Base-by-base conservation (phyloP, 2,329 filamentous ascomycete genomes). In the Stachybotrys elegans region DNA sequence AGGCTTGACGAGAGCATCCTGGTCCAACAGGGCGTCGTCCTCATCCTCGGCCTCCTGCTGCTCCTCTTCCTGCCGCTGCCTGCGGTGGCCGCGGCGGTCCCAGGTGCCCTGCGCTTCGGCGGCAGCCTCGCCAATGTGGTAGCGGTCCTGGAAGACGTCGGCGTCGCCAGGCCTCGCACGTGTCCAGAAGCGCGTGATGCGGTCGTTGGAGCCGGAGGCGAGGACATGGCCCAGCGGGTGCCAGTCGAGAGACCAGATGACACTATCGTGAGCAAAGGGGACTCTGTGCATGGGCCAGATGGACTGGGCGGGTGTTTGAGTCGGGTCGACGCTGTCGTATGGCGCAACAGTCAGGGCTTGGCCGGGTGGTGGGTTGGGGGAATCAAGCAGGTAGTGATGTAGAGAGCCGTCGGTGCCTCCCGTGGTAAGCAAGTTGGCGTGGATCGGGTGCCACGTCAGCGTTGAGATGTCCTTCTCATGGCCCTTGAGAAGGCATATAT, bases 221-320 rank as follows among this genome's bases (percentile, higher is more conserved):
- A 98, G 78, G 50, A 98, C 92, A 60, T 98, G 93, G 22, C 93
- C 93, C 0, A 97, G 76, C 1, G 93, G 93, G 61, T 98, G 93
- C 91, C 93, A 98, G 69, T 96, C 91, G 40, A 98, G 78, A 16
- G 91, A 95, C 93, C 93, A 98, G 51, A 98, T 93, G 16, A 90
- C 89, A 61, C 91, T 94, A 54, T 95, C 88, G 63, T 98, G 93
- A 1, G 93, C 93, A 58, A 84, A 92, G 7, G 86, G 81, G 23
- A 96, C 70, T 57, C 83, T 86, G 70, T 97, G 92, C 4, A 90
- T 89, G 2, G 93, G 93, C 61, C 88, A 88, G 48, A 98, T 88
- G n/a, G 89, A 86, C 64, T 96, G 92, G 0, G 89, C 83, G 0
- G 90, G 84, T 0, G 88, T 85, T 40, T 86, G 88, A 20, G 79